A percentile compares a stretch with the other conserved stretches of the same genome.
These are phyloP conservation scores for Talaromyces atroroseus DNA, from an alignment of 2,329 filamentous ascomycete genomes.

Conservation along the genomic window DNA sequence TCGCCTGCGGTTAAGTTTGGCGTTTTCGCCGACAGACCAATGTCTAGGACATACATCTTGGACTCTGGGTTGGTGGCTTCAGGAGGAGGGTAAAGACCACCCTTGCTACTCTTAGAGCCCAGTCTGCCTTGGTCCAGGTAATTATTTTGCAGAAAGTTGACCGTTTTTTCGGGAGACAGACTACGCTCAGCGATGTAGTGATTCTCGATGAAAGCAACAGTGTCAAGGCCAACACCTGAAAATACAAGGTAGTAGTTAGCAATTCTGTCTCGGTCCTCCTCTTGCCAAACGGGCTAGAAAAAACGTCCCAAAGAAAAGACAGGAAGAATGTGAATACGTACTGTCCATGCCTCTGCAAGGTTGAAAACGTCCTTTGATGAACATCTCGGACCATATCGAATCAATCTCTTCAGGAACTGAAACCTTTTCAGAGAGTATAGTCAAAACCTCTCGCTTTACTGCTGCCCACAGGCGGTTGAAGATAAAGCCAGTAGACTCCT, in stretches of 20 bases:
- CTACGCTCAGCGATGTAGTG: slow-evolving; percentile 50
- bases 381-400: slow-evolving; percentile 40
- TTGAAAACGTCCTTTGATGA: slow-evolving; percentile 24
- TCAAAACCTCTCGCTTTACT: slow-evolving; percentile 49
- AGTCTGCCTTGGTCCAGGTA: slow-evolving; percentile 46
- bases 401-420: slow-evolving; percentile 48
- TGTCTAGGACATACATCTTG: background rate
- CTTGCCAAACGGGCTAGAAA: no score
- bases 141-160: slow-evolving; percentile 42
- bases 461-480: slow-evolving; percentile 56
- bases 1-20: background rate
- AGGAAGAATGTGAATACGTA: slow-evolving; percentile 14
- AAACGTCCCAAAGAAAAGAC: no score
- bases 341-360: slow-evolving; percentile 45
- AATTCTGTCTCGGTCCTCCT: no score
- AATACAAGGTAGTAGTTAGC: background rate
- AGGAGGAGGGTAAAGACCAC: background rate
- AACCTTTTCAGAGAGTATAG: slow-evolving; percentile 48
- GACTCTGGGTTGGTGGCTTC: background rate
- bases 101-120: slow-evolving; percentile 39
- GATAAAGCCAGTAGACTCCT: slow-evolving; percentile 50
- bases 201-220: slow-evolving; percentile 49
- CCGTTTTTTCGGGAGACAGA: slow-evolving; percentile 34
- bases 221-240: slow-evolving; percentile 47
- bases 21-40: background rate